These are phyloP conservation scores for Hypoxylon rickii DNA, from an alignment of 495 filamentous ascomycete species.

Conservation along the genomic window DNA sequence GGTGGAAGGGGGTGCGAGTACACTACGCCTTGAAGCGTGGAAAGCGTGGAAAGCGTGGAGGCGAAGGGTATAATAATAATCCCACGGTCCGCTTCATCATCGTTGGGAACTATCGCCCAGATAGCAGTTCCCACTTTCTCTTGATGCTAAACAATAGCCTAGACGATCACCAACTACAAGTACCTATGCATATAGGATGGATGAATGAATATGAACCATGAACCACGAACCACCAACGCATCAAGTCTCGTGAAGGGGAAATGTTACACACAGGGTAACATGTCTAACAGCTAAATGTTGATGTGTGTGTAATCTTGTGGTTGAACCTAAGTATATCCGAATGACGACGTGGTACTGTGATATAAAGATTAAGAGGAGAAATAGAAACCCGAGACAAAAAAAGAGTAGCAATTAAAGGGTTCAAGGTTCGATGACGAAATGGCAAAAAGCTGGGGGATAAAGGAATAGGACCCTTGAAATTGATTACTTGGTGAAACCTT, in stretches of 20 bases:
- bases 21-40: constrained; percentile 24
- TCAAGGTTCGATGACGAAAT: constrained; percentile 34
- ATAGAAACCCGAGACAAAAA: too few species aligned
- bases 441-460: constrained; percentile 21
- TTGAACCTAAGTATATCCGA: too few species aligned
- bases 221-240: too few species aligned
- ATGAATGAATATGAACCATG: not conserved
- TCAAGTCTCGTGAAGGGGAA: too few species aligned
- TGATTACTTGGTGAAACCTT: constrained; percentile 31
- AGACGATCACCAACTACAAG: constrained; percentile 3
- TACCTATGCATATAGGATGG: too few species aligned
- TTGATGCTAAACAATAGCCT: not conserved
- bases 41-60: constrained; percentile 22
- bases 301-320: too few species aligned
- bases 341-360: constrained; percentile 15
- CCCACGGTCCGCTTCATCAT: constrained; percentile 2
- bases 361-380: constrained; percentile 19
- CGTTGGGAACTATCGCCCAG: constrained; percentile 9
- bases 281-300: too few species aligned
- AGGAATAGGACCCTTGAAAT: constrained; percentile 21
- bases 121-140: constrained; percentile 20
- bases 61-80: not conserved
- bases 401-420: too few species aligned
- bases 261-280: too few species aligned
- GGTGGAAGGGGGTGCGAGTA: constrained; percentile 20